These are phyloP conservation scores for Xylaria palmicola DNA, from an alignment of 495 filamentous ascomycete genomes.

Conservation along the genomic window DNA sequence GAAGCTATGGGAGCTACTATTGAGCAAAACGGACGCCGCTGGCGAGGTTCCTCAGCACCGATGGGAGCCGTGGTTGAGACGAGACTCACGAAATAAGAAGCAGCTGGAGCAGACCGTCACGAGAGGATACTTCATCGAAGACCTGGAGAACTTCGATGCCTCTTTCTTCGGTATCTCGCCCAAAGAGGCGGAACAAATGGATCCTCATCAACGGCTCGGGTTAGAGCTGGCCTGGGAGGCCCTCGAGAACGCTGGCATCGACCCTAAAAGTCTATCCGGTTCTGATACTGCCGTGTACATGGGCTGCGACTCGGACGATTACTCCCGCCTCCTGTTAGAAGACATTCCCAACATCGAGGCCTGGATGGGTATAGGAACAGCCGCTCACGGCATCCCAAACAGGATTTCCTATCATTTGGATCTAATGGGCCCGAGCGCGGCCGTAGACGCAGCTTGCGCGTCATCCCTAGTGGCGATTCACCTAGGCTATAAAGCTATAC, in stretches of 20 bases:
- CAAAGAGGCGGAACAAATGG: slow-evolving; percentile 28
- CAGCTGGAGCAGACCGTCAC: slow-evolving; percentile 21
- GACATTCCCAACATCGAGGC: slow-evolving; percentile 32
- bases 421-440: slow-evolving; percentile 44
- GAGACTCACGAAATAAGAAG: slow-evolving; percentile 31
- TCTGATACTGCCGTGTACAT: slow-evolving; percentile 32
- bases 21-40: slow-evolving; percentile 31
- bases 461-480: slow-evolving; percentile 42
- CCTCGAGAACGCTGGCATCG: slow-evolving; percentile 49
- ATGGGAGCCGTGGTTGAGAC: slow-evolving; percentile 32
- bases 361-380: slow-evolving; percentile 31
- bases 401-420: slow-evolving; percentile 49
- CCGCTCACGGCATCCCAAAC: slow-evolving; percentile 42
- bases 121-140: slow-evolving; percentile 33
- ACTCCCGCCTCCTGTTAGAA: slow-evolving; percentile 32
- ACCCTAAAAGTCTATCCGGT: slow-evolving; percentile 31
- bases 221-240: slow-evolving; percentile 59
- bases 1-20: slow-evolving; percentile 32
- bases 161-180: slow-evolving; percentile 24
- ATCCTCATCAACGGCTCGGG: slow-evolving; percentile 42
- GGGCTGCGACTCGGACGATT: slow-evolving; percentile 36
- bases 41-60: slow-evolving; percentile 24
- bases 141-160: slow-evolving; percentile 34
- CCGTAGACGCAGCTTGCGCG: slow-evolving; percentile 50
- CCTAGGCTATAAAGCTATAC: slow-evolving; percentile 34